A percentile compares a stretch with the other conserved stretches of the same genome.
These are phyloP conservation scores for Neurospora sp. DNA, from an alignment of 495 filamentous ascomycete species.

Conservation along the genomic window DNA sequence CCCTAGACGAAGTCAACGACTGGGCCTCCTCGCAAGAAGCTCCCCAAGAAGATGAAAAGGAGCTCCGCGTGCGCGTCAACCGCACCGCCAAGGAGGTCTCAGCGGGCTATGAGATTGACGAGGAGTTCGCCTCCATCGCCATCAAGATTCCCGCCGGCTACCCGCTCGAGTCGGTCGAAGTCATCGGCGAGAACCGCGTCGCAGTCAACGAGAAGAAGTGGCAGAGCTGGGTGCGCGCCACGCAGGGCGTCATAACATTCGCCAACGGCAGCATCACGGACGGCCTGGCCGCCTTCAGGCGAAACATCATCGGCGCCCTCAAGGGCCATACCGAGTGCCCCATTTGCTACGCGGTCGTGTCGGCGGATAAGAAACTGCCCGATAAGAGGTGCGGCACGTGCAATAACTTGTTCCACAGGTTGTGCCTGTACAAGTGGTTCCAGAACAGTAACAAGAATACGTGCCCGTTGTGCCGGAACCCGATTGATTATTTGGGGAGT, in stretches of 20 bases:
- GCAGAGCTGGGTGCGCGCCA: slow-evolving; percentile 71
- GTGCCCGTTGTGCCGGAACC: slow-evolving; percentile 82
- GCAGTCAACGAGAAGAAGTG: slow-evolving; percentile 84
- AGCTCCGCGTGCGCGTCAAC: slow-evolving; percentile 62
- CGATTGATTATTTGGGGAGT: slow-evolving; percentile 54
- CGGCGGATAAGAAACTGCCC: slow-evolving; percentile 74
- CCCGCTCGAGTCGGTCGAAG: slow-evolving; percentile 67
- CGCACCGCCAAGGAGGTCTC: slow-evolving; percentile 60
- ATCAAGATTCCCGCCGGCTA: slow-evolving; percentile 72
- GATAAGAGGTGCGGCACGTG: slow-evolving; percentile 88
- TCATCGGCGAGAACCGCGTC: slow-evolving; percentile 68
- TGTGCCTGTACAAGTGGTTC: slow-evolving; percentile 93
- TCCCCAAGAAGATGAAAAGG: slow-evolving; percentile 53
- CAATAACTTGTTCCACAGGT: slow-evolving; percentile 84
- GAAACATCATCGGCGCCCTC: slow-evolving; percentile 74
- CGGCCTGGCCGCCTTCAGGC: slow-evolving; percentile 69
- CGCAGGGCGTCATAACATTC: slow-evolving; percentile 89
- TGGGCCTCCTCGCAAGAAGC: slow-evolving; percentile 54
- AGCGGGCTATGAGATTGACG: slow-evolving; percentile 78
- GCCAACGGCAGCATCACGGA: slow-evolving; percentile 79
- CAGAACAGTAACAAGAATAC: slow-evolving; percentile 79
- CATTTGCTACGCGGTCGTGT: slow-evolving; percentile 92
- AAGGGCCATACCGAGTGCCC: slow-evolving; percentile 94
- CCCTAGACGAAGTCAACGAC: slow-evolving; percentile 56
- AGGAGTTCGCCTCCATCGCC: slow-evolving; percentile 66